Evolutionary conservation across 805 yeast genomes (phyloP).

Genomic region (Starmerella bombi): DNA sequence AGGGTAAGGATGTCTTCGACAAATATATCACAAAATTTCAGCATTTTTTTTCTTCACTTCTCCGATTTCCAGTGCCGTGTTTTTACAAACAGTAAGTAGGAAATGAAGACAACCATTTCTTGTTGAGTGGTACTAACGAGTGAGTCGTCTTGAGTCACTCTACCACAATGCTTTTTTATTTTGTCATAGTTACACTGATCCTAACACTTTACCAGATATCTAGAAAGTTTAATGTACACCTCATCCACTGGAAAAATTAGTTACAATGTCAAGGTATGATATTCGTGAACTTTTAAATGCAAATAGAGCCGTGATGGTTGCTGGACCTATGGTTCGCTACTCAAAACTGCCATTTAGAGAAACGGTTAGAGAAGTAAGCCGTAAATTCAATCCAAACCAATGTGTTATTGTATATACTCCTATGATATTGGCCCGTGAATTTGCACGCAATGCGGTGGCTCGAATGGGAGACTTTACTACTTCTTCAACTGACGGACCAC

Average conservation of each 20-base stretch:
- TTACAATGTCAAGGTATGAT: neutral
- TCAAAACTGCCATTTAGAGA: slow-evolving; percentile 87
- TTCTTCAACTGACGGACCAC: slow-evolving; percentile 50
- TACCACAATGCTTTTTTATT: slow-evolving; percentile 11
- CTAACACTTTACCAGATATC: slow-evolving; percentile 13
- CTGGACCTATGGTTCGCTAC: slow-evolving; percentile 97
- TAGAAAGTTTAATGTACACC: too few species aligned
- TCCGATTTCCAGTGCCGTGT: too few species aligned
- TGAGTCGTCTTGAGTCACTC: slow-evolving; percentile 15
- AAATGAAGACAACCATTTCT: slow-evolving; percentile 15
- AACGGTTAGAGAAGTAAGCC: slow-evolving; percentile 44
- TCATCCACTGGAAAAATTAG: too few species aligned
- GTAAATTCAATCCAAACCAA: slow-evolving; percentile 39
- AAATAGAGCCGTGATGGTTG: slow-evolving; percentile 36
- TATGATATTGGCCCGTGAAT: slow-evolving; percentile 92
- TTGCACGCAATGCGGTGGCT: slow-evolving; percentile 72
- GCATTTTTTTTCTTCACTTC: too few species aligned
- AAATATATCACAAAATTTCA: too few species aligned
- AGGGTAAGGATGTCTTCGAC: too few species aligned
- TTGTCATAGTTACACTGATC: slow-evolving; percentile 22
- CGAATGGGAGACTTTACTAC: slow-evolving; percentile 77
- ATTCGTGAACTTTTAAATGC: neutral
- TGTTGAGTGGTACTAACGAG: slow-evolving; percentile 1
- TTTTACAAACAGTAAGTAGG: slow-evolving; percentile 16
- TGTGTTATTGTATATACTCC: slow-evolving; percentile 69